These are phyloP conservation scores for Zanthoxylum bungeanum DNA, from an alignment of 345 rosid genomes.

Conservation along the genomic window DNA sequence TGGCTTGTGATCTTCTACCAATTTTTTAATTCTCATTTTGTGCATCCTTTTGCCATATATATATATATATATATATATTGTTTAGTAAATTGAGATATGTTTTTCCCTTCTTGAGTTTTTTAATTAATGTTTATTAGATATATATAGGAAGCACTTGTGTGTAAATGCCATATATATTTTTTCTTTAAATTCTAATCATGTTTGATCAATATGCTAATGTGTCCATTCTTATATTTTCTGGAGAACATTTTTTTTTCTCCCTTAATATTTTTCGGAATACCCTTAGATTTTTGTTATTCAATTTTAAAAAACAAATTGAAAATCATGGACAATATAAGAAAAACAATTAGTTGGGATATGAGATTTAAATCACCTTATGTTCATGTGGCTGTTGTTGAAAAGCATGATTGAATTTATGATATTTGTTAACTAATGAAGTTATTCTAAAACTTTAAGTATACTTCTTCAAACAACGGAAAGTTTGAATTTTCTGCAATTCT, in stretches of 20 bases:
- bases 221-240: not conserved
- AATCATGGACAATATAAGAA: not conserved
- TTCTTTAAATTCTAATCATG: not conserved
- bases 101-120: not conserved
- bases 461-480: not conserved
- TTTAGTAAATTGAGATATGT: not conserved
- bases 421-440: slow-evolving; percentile 8
- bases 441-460: not conserved
- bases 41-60: not conserved
- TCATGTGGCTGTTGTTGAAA: slow-evolving; percentile 14
- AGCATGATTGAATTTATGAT: not conserved
- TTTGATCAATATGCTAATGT: slow-evolving; percentile 4
- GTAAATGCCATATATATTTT: not conserved
- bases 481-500: not conserved
- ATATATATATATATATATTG: not conserved
- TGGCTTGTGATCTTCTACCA: not conserved
- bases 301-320: not conserved
- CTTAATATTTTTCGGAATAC: not conserved
- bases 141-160: not conserved
- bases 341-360: not conserved
- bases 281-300: not conserved
- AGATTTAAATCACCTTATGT: not conserved
- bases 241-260: not conserved
- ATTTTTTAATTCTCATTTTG: not conserved
- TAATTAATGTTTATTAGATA: not conserved